Base-by-base conservation (phyloP, 2,329 filamentous ascomycete genomes). In the Hirsutella rhossiliensis region DNA sequence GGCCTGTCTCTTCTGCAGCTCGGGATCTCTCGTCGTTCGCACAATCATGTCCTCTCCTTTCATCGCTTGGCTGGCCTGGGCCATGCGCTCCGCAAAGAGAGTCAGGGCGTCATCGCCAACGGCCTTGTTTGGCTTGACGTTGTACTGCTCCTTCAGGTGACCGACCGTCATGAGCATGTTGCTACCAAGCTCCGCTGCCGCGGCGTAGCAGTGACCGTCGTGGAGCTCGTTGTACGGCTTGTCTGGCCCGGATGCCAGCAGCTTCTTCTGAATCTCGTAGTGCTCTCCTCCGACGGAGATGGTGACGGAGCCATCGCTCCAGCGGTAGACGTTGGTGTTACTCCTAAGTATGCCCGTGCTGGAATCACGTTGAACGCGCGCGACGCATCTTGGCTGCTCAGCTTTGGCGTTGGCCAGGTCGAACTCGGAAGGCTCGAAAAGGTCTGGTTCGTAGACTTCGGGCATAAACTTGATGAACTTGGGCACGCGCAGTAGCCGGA, bases 271-370 rank as follows among this genome's bases (percentile, higher is more conserved):
- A 39, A 89, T 73, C 55, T 87, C 82, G 66, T 82, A 89, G 55
- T 89, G 84, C 50, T 81, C 78, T 47, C 78, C 79, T 13, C 84
- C 85, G 20, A 89, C 70, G n/a, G 82, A 77, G 20, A 90, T 67
- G 11, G 84, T 88, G 15, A 86, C 67, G 4, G 82, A 87, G 27
- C 85, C 85, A 56, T 90, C 85, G 48, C 80, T 87, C 85, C 85
- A 90, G 52, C 76, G 76, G 56, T 86, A 77, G 28, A 90, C 66
- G 49, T 81, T 75, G 3, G 85, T 76, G 57, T 90, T 90, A 56
- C 84, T 88, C 57, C 84, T 77, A 12, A 88, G 68, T 48, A 78
- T 67, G 41, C 75, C 73, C 1, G 78, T 82, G n/a, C 71, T 72
- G 11, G 78, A 70, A 46, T 86, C 80, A 54, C 74, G 77, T 43